A percentile compares a stretch with the other conserved stretches of the same genome.
Conservation (phyloP, 164 flowering plant species). For the Protea cynaroides region DNA sequence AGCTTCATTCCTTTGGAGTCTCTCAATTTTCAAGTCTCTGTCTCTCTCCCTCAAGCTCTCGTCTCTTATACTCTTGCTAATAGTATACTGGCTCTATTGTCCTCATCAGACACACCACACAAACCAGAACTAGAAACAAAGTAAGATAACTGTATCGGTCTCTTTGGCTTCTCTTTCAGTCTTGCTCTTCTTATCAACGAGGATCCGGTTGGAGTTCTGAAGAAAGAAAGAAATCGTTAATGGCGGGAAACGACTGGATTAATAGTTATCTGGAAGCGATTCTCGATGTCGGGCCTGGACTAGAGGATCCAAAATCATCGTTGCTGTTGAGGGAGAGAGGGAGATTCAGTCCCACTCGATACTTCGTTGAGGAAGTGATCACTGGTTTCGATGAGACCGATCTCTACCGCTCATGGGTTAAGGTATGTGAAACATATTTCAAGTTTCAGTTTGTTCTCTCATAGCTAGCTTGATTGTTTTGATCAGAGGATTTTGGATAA, state of each 20-base stretch:
- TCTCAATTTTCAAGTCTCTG: too few species aligned
- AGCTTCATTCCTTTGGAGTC: too few species aligned
- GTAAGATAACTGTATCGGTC: too few species aligned
- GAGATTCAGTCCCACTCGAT: slow-evolving; percentile 86
- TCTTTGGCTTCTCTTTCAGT: too few species aligned
- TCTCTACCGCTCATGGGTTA: slow-evolving; percentile 93
- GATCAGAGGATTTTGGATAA: not conserved
- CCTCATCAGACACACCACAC: too few species aligned
- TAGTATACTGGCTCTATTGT: too few species aligned
- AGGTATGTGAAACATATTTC: slow-evolving; percentile 24
- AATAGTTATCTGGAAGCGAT: slow-evolving; percentile 98
- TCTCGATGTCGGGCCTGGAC: slow-evolving; percentile 75
- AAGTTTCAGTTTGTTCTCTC: not conserved
- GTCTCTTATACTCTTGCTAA: too few species aligned
- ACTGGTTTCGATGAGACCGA: slow-evolving; percentile 98
- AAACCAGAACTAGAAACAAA: too few species aligned
- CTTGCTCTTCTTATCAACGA: too few species aligned
- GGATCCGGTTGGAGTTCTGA: slow-evolving; percentile 1
- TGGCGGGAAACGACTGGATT: slow-evolving; percentile 99
- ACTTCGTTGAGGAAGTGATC: slow-evolving; percentile 96
- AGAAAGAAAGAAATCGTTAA: slow-evolving; percentile 13
- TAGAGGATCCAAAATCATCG: slow-evolving; percentile 55
- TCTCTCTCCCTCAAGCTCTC: too few species aligned
- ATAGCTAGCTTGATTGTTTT: not conserved
- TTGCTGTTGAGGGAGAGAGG: slow-evolving; percentile 89